Conservation (phyloP, 306 rosid species). For the Prosopis cineraria region DNA sequence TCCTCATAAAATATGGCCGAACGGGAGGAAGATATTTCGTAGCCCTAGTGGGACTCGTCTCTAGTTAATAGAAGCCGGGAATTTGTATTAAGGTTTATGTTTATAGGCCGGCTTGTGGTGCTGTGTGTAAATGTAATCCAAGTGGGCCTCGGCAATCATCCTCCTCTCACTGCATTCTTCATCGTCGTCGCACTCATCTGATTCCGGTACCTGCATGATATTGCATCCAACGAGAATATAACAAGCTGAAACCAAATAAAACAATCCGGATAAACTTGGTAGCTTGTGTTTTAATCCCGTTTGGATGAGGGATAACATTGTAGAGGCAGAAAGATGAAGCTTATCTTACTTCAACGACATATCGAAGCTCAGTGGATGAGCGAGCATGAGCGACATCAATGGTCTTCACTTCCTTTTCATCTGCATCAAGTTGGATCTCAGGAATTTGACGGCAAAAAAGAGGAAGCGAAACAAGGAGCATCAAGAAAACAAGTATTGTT, state of each 20-base stretch:
- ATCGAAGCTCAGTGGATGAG: neutral
- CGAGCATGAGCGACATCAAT: neutral
- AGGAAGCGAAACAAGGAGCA: neutral
- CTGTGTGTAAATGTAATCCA: conserved; percentile 70
- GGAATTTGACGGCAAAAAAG: neutral
- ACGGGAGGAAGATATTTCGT: neutral
- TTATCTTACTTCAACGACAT: conserved; percentile 16
- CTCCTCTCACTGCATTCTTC: conserved; percentile 50
- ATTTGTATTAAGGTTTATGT: neutral
- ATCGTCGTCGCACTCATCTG: conserved; percentile 39
- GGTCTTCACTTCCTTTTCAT: conserved; percentile 24
- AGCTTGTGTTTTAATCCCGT: neutral
- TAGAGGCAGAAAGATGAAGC: neutral
- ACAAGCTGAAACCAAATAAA: neutral
- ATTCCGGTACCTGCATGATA: conserved; percentile 37
- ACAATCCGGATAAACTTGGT: neutral
- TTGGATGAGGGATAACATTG: neutral
- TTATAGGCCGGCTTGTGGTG: conserved; percentile 37
- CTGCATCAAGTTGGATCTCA: conserved; percentile 15
- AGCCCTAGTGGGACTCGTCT: neutral
- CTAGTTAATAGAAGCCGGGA: neutral
- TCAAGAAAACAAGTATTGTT: neutral
- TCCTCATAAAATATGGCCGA: neutral
- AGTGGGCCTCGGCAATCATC: conserved; percentile 61
- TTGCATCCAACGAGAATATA: neutral